phyloP scores from a whole-genome alignment of 2,329 filamentous ascomycete species.

The Lojkania enalia region DNA sequence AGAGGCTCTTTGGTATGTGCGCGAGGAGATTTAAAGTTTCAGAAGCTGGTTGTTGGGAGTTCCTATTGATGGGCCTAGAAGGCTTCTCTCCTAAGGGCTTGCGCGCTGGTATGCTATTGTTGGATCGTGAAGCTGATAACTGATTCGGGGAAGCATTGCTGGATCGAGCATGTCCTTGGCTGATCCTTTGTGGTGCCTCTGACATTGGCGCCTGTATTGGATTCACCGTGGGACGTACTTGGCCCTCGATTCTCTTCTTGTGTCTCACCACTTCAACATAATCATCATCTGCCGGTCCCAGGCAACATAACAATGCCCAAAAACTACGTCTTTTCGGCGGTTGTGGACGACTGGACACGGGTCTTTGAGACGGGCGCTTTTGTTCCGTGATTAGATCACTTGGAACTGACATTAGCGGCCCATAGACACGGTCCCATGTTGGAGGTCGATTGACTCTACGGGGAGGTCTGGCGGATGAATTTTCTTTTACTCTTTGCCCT shows the following conservation, averaged over 20 bases:
- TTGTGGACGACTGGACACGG: slow-evolving; percentile 19
- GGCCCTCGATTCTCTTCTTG: slow-evolving; percentile 34
- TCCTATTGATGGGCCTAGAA: slow-evolving; percentile 27
- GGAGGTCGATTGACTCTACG: slow-evolving; percentile 43
- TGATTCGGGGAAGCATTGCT: slow-evolving; percentile 4
- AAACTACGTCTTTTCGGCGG: slow-evolving; percentile 42
- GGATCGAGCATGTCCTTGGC: slow-evolving; percentile 6
- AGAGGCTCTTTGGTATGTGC: slow-evolving; percentile 69
- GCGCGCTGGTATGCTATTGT: slow-evolving; percentile 18
- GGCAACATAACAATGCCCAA: slow-evolving; percentile 50
- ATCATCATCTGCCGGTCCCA: slow-evolving; percentile 38
- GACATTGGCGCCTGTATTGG: slow-evolving; percentile 18
- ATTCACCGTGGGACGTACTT: slow-evolving; percentile 7
- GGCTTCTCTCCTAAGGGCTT: slow-evolving; percentile 33
- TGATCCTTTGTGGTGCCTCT: slow-evolving; percentile 13
- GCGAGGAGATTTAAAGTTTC: slow-evolving; percentile 57
- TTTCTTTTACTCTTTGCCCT: slow-evolving; percentile 24
- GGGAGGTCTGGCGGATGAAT: slow-evolving; percentile 16
- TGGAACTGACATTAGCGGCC: slow-evolving; percentile 50
- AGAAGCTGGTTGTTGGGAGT: slow-evolving; percentile 12
- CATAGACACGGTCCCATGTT: slow-evolving; percentile 51
- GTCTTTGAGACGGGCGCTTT: slow-evolving; percentile 24
- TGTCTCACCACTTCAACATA: slow-evolving; percentile 50
- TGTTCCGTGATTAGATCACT: slow-evolving; percentile 41
- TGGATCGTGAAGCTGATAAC: slow-evolving; percentile 9